These are phyloP conservation scores for Saccharum hybrid DNA, from an alignment of 202 grass and related monocot genomes.

Conservation along the genomic window DNA sequence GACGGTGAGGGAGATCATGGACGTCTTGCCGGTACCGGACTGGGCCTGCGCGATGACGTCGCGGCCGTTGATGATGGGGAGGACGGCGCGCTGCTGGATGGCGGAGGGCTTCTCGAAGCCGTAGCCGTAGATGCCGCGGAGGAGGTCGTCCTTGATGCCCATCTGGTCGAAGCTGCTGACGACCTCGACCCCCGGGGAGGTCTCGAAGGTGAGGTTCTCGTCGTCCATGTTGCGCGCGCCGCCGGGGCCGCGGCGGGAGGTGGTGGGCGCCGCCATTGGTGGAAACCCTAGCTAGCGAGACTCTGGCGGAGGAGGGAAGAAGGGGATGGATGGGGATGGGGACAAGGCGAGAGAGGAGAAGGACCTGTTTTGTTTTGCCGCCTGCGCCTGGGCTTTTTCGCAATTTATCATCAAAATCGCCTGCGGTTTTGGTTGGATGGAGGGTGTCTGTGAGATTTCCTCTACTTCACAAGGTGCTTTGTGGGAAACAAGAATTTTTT, in stretches of 20 bases:
- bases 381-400: background rate
- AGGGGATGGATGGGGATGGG: background rate
- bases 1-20: constrained; percentile 86
- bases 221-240: constrained; percentile 58
- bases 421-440: background rate
- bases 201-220: constrained; percentile 74
- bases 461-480: background rate
- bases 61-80: constrained; percentile 77
- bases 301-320: background rate
- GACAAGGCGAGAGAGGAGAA: background rate
- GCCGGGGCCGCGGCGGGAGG: constrained; percentile 46
- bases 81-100: constrained; percentile 84
- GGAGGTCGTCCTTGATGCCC: constrained; percentile 88
- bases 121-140: constrained; percentile 81
- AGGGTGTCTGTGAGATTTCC: background rate
- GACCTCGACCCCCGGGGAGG: constrained; percentile 77
- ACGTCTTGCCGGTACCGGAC: constrained; percentile 95
- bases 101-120: constrained; percentile 93
- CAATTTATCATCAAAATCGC: background rate
- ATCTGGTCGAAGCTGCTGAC: constrained; percentile 86
- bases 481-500: background rate
- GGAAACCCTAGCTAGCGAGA: constrained; percentile 41
- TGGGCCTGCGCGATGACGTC: constrained; percentile 98
- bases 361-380: background rate
- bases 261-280: constrained; percentile 51